Evolutionary conservation across 2,329 filamentous ascomycete genomes (phyloP).

Genomic region (Capronia epimyces): DNA sequence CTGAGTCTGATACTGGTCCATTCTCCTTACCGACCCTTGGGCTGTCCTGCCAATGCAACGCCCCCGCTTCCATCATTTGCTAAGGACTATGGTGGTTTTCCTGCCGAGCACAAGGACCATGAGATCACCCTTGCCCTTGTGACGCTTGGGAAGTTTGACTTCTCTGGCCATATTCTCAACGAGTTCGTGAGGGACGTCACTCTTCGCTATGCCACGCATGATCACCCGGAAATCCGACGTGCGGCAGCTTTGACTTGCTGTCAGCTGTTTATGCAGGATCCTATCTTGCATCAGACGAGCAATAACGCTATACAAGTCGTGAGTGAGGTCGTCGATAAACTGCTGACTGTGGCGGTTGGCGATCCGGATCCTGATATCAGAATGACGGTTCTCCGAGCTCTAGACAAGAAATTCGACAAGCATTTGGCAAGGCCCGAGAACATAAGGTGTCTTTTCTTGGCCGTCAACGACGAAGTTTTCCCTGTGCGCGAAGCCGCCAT

Average conservation of each 20-base stretch:
- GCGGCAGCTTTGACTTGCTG: slow-evolving; percentile 95
- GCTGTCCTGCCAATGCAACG: slow-evolving; percentile 82
- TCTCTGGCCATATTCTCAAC: slow-evolving; percentile 82
- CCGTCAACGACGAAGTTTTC: slow-evolving; percentile 91
- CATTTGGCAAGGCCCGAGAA: slow-evolving; percentile 98
- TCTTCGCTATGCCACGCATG: slow-evolving; percentile 95
- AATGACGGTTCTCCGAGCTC: slow-evolving; percentile 76
- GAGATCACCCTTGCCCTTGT: slow-evolving; percentile 92
- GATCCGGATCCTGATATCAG: slow-evolving; percentile 87
- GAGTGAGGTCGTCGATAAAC: slow-evolving; percentile 93
- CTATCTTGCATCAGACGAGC: slow-evolving; percentile 96
- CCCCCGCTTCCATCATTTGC: slow-evolving; percentile 74
- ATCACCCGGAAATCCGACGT: slow-evolving; percentile 87
- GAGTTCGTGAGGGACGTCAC: slow-evolving; percentile 98
- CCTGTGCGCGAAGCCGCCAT: slow-evolving; percentile 90
- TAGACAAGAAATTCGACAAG: slow-evolving; percentile 90
- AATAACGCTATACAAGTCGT: slow-evolving; percentile 96
- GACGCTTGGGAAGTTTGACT: slow-evolving; percentile 97
- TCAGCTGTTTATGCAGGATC: slow-evolving; percentile 92
- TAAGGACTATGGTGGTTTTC: slow-evolving; percentile 78
- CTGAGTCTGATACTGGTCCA: slow-evolving; percentile 89
- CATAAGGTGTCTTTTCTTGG: slow-evolving; percentile 89
- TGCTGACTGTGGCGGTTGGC: slow-evolving; percentile 89
- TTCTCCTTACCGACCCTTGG: slow-evolving; percentile 84
- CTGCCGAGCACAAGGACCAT: slow-evolving; percentile 71